Conservation (phyloP, 2,329 filamentous ascomycete species). For the Apiospora malaysiana region DNA sequence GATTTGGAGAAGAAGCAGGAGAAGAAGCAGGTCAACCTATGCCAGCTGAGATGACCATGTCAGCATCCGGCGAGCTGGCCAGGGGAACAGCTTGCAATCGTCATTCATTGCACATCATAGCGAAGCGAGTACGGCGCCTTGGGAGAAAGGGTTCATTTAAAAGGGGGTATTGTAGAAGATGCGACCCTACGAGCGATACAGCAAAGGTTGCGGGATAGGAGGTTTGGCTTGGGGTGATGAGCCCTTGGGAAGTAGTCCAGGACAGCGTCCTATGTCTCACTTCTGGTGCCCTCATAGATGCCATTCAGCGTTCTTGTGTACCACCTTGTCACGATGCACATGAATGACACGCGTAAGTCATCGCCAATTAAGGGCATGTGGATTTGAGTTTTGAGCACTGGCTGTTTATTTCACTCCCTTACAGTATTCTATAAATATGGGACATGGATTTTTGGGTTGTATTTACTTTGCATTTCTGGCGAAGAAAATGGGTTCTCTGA, state of each 20-base stretch:
- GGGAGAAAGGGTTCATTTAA: not conserved
- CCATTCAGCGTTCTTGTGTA: not conserved
- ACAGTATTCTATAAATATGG: not conserved
- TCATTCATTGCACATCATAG: constrained; percentile 17
- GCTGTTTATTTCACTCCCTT: not conserved
- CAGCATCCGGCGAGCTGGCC: not conserved
- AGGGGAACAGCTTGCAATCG: not conserved
- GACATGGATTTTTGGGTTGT: not conserved
- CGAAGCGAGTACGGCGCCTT: constrained; percentile 15
- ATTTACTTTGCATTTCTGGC: not conserved
- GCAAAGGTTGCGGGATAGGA: not conserved
- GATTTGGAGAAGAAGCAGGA: not conserved
- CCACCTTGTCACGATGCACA: not conserved
- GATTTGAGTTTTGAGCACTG: not conserved
- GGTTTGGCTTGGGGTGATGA: not conserved
- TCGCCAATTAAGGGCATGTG: not conserved
- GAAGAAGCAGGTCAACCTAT: not conserved
- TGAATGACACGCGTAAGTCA: not conserved
- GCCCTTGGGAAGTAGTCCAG: not conserved
- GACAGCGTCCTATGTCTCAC: not conserved
- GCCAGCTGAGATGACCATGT: not conserved
- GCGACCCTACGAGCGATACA: not conserved
- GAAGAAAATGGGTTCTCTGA: not conserved
- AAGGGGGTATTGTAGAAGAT: not conserved
- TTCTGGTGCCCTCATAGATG: not conserved